Conservation (phyloP, 345 rosid genomes). For the Psidium friedrichsthalianum region DNA sequence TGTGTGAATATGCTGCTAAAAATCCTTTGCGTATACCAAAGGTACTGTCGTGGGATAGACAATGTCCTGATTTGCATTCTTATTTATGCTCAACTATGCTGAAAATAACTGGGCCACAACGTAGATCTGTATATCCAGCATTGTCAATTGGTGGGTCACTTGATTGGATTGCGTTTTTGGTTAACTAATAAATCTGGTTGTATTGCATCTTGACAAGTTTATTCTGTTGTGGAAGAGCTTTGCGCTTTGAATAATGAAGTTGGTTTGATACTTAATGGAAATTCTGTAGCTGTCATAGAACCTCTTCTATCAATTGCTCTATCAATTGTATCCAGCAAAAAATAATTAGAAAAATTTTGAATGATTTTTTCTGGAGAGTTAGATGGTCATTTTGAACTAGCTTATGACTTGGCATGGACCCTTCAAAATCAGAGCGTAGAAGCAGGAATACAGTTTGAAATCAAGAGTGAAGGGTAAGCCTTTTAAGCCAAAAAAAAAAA, state of each 20-base stretch:
- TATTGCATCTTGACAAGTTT: neutral
- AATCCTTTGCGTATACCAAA: constrained; percentile 90
- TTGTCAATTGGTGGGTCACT: neutral
- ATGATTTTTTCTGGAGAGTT: neutral
- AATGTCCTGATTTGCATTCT: neutral
- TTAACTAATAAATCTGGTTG: neutral
- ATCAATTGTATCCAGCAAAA: neutral
- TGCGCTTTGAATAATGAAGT: neutral
- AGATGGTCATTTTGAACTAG: neutral
- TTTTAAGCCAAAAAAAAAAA: neutral
- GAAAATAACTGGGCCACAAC: neutral
- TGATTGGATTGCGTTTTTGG: neutral
- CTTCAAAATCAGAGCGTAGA: neutral
- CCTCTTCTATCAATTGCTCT: neutral
- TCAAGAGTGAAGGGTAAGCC: neutral
- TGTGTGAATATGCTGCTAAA: constrained; percentile 90
- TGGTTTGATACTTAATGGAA: neutral
- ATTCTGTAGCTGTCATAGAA: neutral
- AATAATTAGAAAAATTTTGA: neutral
- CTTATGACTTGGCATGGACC: neutral
- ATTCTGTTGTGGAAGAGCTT: neutral
- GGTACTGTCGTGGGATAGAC: constrained; percentile 34
- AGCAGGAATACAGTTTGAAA: neutral
- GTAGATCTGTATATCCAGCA: neutral
- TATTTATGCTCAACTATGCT: neutral